phyloP scores from a whole-genome alignment of 148 eudicot species.

The Vaccinium macrocarpon region DNA sequence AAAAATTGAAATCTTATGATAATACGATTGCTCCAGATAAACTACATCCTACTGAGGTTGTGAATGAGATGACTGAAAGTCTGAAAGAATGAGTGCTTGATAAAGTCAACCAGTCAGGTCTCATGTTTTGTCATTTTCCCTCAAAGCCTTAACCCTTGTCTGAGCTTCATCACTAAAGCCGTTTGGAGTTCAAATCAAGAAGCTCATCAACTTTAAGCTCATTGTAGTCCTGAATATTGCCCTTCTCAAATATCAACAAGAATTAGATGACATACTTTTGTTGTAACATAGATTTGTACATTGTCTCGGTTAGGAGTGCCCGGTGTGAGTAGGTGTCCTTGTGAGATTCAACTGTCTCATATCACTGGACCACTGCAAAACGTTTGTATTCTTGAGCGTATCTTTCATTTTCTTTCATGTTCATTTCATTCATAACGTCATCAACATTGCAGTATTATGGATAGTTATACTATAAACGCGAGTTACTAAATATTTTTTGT shows the following conservation, averaged over 20 bases:
- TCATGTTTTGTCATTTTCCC: neutral
- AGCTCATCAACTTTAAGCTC: neutral
- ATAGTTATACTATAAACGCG: neutral
- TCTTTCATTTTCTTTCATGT: neutral
- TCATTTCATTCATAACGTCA: neutral
- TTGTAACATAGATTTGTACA: neutral
- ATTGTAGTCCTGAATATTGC: neutral
- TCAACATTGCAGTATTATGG: neutral
- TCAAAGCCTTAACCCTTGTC: neutral
- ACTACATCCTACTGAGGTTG: neutral
- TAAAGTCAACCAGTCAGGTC: neutral
- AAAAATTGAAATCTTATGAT: neutral
- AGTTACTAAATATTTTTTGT: neutral
- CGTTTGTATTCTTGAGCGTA: neutral
- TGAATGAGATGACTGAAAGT: neutral
- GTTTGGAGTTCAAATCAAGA: neutral
- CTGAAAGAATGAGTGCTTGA: neutral
- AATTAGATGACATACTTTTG: neutral
- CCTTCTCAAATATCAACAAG: neutral
- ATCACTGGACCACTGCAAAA: neutral
- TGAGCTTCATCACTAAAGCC: neutral
- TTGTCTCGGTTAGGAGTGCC: neutral
- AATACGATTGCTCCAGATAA: neutral
- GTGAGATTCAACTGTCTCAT: neutral
- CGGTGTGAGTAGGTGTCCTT: neutral